Conservation (phyloP, 495 filamentous ascomycete genomes). For the Trichoderma asperelloides region DNA sequence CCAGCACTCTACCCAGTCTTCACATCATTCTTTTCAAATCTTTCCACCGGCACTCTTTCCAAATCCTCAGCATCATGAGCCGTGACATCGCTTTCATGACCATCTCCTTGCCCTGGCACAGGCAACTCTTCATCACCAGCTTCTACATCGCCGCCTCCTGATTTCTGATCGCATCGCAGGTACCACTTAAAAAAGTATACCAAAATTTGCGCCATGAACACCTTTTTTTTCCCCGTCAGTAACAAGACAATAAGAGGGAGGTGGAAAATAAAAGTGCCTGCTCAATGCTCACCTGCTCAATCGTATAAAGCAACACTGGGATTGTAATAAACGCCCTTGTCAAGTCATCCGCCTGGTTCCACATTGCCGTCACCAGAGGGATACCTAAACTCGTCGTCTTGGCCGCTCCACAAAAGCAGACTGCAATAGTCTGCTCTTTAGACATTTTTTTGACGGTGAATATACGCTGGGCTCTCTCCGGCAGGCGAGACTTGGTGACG, state of each 20-base stretch:
- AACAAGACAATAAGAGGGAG: background rate
- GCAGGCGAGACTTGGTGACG: conserved; percentile 19
- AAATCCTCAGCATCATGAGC: background rate
- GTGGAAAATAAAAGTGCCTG: background rate
- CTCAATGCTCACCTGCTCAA: conserved; percentile 33
- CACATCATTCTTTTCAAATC: background rate
- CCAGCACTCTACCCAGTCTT: background rate
- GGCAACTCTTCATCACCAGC: conserved; percentile 10
- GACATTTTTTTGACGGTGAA: conserved; percentile 31
- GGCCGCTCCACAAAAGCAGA: conserved; percentile 49
- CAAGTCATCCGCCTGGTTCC: conserved; percentile 39
- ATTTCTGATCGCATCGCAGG: conserved; percentile 26
- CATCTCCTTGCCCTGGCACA: background rate
- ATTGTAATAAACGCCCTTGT: conserved; percentile 44
- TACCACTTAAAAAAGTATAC: conserved; percentile 44
- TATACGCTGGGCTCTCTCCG: conserved; percentile 14
- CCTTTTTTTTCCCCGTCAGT: conserved; percentile 7
- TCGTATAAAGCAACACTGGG: conserved; percentile 46
- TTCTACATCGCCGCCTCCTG: background rate
- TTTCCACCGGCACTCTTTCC: background rate
- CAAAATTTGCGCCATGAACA: conserved; percentile 46
- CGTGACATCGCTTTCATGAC: background rate
- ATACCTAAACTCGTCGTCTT: conserved; percentile 49
- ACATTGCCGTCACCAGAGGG: conserved; percentile 45
- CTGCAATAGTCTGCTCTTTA: conserved; percentile 41